Base-by-base conservation (phyloP, 768 basidiomycete species). In the Hortiboletus campestris region DNA sequence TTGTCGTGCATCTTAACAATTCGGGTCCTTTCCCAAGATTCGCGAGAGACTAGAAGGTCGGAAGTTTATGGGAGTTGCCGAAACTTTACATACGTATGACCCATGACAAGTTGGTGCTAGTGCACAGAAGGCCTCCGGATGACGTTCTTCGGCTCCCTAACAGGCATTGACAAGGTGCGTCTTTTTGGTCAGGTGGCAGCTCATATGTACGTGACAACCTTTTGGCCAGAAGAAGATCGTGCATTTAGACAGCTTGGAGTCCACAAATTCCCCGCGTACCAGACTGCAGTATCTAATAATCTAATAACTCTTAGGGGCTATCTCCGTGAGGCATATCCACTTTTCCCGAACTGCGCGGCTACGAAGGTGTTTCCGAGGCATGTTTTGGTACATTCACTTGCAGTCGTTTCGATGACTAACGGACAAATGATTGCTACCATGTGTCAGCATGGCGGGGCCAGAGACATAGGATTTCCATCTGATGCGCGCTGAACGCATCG, bases 371-470 rank as follows among this genome's bases (percentile, higher is more conserved):
- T 7, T 51, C 49, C 56, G 46, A 55, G 50, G 50, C 28, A 53
- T 43, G 31, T 43, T 40, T 31, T n/a, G 4, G 49, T 29, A 20
- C 22, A n/a, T 34, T 46, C 34, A 41, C 43, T 47, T 31, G 41
- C 16, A 42, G 51, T 39, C 29, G 20, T 36, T 31, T 63, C 25
- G 43, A 43, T 54, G 64, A 61, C 57, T 40, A 42, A 54, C 25
- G 41, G 10, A 31, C 17, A 19, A 39, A 14, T 36, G 52, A 46
- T 47, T 38, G 16, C 25, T 8, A 20, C 36, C 46, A 48, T 55
- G 61, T 60, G 61, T 35, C 53, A 51, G 43, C 49, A 42, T 34
- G 49, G 53, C 64, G 64, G 64, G 51, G 7, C 58, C 65, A 56
- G 32, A 39, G 53, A 41, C 43, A 56, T 39, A 53, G 49, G 51